These are phyloP conservation scores for Echium plantagineum DNA, from an alignment of 257 asterid species.

Conservation along the genomic window DNA sequence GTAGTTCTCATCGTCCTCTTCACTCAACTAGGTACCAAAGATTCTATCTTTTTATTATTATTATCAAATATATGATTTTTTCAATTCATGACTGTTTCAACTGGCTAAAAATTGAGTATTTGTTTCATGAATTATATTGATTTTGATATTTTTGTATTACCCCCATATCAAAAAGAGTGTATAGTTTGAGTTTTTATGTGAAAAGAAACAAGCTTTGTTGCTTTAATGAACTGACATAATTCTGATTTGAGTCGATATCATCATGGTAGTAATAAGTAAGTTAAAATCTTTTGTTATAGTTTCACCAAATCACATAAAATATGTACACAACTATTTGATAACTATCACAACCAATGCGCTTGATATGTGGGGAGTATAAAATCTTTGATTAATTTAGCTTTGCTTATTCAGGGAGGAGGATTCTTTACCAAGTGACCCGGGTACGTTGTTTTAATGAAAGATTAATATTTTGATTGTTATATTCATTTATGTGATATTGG, in stretches of 20 bases:
- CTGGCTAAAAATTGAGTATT: neutral
- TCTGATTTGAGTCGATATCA: no score
- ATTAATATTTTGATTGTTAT: neutral
- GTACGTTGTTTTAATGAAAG: conserved; percentile 14
- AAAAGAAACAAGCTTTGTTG: no score
- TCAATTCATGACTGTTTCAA: neutral
- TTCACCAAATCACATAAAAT: neutral
- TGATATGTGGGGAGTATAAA: no score
- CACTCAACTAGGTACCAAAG: conserved; percentile 25
- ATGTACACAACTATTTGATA: no score
- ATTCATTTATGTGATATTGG: neutral
- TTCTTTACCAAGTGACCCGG: conserved; percentile 61
- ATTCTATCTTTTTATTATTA: neutral
- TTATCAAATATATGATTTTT: neutral
- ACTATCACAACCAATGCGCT: no score
- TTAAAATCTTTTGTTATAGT: neutral
- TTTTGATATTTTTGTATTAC: no score
- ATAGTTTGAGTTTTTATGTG: no score
- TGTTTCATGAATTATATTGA: no score
- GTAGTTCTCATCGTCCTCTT: conserved; percentile 32
- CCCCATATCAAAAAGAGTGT: no score
- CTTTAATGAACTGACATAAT: no score
- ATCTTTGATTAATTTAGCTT: neutral
- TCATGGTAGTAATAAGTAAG: no score
- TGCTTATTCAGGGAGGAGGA: conserved; percentile 38